Conservation (phyloP, 2,329 filamentous ascomycete species). For the Colletotrichum ledebouriae region DNA sequence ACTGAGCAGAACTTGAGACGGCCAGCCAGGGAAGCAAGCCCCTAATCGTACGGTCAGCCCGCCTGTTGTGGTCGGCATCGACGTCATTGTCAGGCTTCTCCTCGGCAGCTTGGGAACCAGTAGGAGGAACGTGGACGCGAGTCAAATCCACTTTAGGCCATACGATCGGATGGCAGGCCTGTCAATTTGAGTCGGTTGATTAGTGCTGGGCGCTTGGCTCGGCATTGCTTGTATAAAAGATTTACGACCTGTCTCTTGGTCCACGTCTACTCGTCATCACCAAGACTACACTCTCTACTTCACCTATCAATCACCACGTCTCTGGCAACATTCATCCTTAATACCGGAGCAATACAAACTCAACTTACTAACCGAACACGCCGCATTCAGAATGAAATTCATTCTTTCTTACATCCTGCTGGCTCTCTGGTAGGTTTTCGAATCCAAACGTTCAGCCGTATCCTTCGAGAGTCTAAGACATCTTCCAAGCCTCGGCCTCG, state of each 20-base stretch:
- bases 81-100: constrained; percentile 1
- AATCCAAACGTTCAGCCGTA: background rate
- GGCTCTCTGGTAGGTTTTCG: constrained; percentile 22
- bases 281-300: background rate
- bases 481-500: constrained; percentile 17
- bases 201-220: constrained; percentile 3
- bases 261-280: background rate
- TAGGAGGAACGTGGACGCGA: constrained; percentile 16
- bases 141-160: constrained; percentile 29
- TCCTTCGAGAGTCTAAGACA: background rate
- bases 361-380: background rate
- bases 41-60: background rate
- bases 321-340: too few species aligned
- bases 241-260: background rate
- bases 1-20: constrained; percentile 10
- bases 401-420: constrained; percentile 24
- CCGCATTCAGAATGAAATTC: constrained; percentile 26
- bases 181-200: constrained; percentile 13
- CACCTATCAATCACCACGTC: background rate
- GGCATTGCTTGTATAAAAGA: constrained; percentile 19
- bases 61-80: background rate
- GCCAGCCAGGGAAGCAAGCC: constrained; percentile 3
- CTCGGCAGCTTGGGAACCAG: background rate
- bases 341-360: background rate
- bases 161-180: constrained; percentile 19